Evolutionary conservation across 129 eudicot species (phyloP), one percentile per base, ranked within the genome.

Genomic region (Kitagawia praeruptora): DNA sequence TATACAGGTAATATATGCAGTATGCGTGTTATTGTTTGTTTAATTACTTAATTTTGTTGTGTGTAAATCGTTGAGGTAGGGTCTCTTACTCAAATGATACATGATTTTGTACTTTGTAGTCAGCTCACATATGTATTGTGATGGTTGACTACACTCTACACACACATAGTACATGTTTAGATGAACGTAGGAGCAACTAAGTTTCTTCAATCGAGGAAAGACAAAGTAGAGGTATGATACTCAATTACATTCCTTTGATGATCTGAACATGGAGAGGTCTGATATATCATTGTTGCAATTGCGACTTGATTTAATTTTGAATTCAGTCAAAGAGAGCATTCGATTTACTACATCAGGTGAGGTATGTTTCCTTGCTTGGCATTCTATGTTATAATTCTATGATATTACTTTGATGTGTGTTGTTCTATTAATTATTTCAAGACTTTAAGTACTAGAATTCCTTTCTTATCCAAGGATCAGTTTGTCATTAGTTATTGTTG

Each of bases 321-420:
- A 75, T 53, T 86, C 89, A 3, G 58, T 86, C n/a, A 70, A 75
- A 47, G 10, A 58, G 25, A 76, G 85, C 67, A 53, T 77, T 38
- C 78, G 81, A 14, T 81, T 83, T 27, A 54, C 81, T 0, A 4
- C 81, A 47, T 78, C 75, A 51, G 74, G 78, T 16, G 79, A 85
- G 83, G 88, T 82, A 70, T 77, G 73, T 23, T 70, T 40, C 47
- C 39, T 70, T 38, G 23, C 44, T 38, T 70, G 44, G 2, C 21
- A 66, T 64, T 64, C 38, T n/a, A 63, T 56, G 27, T 8, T 58
- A 19, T 8, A 58, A 58, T 64, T 27, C 4, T 0, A 28, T 28
- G 15, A 64, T 4, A 25, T 27, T 11, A 9, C 3, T 11, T 6
- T 0, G 13, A 58, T 5, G 12, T n/a, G 28, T 63, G 34, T 34